Conservation (phyloP, 2,329 filamentous ascomycete genomes). For the Neonectria sp. region DNA sequence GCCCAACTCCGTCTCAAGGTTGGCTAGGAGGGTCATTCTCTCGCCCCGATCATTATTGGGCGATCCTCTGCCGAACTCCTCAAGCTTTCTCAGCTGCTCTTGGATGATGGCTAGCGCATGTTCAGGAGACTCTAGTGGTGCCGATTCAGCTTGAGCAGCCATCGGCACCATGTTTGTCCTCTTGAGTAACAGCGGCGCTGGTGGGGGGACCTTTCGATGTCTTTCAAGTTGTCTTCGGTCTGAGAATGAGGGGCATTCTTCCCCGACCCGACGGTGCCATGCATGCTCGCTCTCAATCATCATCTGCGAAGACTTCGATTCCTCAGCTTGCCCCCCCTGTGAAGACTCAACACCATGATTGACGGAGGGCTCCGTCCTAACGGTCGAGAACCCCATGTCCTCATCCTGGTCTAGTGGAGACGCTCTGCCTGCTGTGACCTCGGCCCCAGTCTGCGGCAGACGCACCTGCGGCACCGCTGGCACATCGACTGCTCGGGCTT, state of each 20-base stretch:
- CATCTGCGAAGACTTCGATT: conserved; percentile 8
- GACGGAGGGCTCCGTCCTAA: conserved; percentile 59
- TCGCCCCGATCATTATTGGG: conserved; percentile 55
- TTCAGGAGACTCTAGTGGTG: conserved; percentile 67
- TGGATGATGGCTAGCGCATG: conserved; percentile 66
- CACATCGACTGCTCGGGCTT: conserved; percentile 56
- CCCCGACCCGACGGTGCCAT: conserved; percentile 73
- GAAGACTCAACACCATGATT: conserved; percentile 29
- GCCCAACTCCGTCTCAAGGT: conserved; percentile 75
- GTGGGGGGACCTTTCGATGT: conserved; percentile 69
- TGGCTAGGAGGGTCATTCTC: conserved; percentile 67
- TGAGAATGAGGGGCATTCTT: conserved; percentile 72
- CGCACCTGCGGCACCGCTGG: conserved; percentile 33
- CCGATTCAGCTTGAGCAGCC: conserved; percentile 64
- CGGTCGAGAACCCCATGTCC: conserved; percentile 57
- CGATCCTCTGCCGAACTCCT: conserved; percentile 56
- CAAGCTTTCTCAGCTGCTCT: conserved; percentile 65
- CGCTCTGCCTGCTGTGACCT: conserved; percentile 28
- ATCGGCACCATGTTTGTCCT: conserved; percentile 59
- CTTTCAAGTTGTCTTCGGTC: conserved; percentile 61
- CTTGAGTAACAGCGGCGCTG: conserved; percentile 68
- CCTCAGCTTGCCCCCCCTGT: conserved; percentile 33
- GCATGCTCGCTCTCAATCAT: conserved; percentile 27
- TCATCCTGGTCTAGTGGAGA: conserved; percentile 46
- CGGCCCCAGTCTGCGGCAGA: conserved; percentile 7